Conservation (phyloP, 176 grass and related monocot genomes). For the Phragmites australis region DNA sequence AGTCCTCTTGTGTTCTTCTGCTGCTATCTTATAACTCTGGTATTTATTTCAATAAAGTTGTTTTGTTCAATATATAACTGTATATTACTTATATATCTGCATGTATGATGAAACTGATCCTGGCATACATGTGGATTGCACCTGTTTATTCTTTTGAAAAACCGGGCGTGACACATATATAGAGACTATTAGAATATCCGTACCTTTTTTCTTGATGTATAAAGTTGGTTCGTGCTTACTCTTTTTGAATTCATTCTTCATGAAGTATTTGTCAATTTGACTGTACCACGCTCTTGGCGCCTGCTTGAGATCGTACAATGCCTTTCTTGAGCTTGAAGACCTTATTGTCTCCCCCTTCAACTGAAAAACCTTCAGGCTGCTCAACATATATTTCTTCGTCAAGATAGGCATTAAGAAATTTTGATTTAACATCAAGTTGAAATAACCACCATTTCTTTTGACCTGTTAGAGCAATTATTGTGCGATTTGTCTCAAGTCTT, state of each 20-base stretch:
- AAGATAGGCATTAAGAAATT: too few relatives aligned
- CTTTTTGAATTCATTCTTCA: not conserved
- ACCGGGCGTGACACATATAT: too few relatives aligned
- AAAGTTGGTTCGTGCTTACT: conserved; percentile 34
- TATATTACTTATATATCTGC: too few relatives aligned
- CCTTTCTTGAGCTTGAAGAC: not conserved
- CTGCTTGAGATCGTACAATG: not conserved
- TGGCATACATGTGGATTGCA: too few relatives aligned
- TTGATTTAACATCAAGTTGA: too few relatives aligned
- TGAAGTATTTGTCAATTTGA: conserved; percentile 28
- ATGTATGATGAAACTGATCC: too few relatives aligned
- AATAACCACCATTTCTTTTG: not conserved
- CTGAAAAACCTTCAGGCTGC: conserved; percentile 8
- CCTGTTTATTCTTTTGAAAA: too few relatives aligned
- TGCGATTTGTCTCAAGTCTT: not conserved
- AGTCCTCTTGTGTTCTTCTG: too few relatives aligned
- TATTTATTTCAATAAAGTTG: too few relatives aligned
- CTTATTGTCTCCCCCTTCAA: not conserved
- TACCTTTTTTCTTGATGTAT: conserved; percentile 10
- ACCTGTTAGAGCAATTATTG: not conserved
- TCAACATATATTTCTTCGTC: too few relatives aligned
- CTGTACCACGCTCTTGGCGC: not conserved
- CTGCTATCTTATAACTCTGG: too few relatives aligned
- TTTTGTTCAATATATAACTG: too few relatives aligned
- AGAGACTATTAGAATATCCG: conserved; percentile 15